Evolutionary conservation across 1,284 basidiomycete species (phyloP).

Genomic region (Trichosporon coremiiforme): DNA sequence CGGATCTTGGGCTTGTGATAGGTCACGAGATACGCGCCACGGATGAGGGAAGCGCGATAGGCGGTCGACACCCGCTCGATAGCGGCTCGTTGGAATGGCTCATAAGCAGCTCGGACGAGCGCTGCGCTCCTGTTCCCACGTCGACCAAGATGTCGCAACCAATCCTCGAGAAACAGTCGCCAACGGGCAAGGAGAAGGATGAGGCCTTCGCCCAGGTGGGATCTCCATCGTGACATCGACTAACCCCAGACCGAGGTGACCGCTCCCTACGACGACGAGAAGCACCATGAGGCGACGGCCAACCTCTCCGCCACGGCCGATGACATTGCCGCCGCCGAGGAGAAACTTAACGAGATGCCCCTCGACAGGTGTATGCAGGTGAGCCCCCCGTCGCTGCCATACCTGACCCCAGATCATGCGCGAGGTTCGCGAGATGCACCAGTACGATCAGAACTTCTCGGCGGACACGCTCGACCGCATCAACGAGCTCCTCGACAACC

Average conservation of each 20-base stretch:
- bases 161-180: not conserved
- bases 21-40: too few species aligned
- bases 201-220: not conserved
- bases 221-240: not conserved
- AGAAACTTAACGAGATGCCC: conserved; percentile 31
- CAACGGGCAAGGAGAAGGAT: not conserved
- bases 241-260: conserved; percentile 1
- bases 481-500: conserved; percentile 37
- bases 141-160: not conserved
- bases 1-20: too few species aligned
- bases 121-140: not conserved
- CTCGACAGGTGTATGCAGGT: conserved; percentile 33
- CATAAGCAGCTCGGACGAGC: not conserved
- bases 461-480: conserved; percentile 30
- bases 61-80: too few species aligned
- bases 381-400: not conserved
- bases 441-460: conserved; percentile 45
- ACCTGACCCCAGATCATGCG: conserved; percentile 32
- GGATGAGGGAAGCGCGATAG: too few species aligned
- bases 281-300: not conserved
- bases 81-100: not conserved
- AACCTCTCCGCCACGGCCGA: conserved; percentile 28
- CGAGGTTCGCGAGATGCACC: conserved; percentile 36
- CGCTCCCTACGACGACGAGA: conserved; percentile 3
- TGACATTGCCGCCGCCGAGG: conserved; percentile 34